A percentile compares a stretch with the other conserved stretches of the same genome.
Conservation (phyloP, 345 rosid genomes). For the Conringia planisiliqua region DNA sequence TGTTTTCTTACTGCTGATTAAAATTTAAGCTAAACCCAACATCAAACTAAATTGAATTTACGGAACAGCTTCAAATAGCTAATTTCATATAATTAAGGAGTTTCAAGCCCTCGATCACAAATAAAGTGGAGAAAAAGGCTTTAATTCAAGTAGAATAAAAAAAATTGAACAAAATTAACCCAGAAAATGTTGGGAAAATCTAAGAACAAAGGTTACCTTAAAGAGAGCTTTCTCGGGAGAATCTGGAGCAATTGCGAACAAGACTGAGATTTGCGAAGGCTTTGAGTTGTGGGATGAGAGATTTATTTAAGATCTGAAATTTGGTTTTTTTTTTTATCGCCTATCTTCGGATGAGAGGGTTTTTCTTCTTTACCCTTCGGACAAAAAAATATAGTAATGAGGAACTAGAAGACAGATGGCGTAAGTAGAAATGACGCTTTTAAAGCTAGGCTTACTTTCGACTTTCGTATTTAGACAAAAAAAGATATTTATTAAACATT, state of each 20-base stretch:
- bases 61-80: not conserved
- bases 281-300: not conserved
- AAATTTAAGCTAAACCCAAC: not conserved
- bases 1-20: not conserved
- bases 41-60: not conserved
- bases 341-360: not conserved
- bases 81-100: not conserved
- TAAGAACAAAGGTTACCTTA: not conserved
- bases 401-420: slow-evolving; percentile 1
- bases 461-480: no score
- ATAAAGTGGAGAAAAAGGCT: not conserved
- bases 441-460: not conserved
- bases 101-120: not conserved
- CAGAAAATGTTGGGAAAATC: not conserved
- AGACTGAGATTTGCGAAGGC: not conserved
- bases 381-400: not conserved
- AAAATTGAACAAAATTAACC: not conserved
- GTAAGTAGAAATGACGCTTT: not conserved
- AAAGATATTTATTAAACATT: no score
- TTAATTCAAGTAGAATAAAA: not conserved
- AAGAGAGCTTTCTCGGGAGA: not conserved
- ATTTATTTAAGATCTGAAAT: slow-evolving; percentile 8
- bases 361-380: not conserved
- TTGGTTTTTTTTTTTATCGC: not conserved
- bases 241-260: not conserved